These are phyloP conservation scores for Boletus reticulatus DNA, from an alignment of 768 basidiomycete genomes.

Conservation along the genomic window DNA sequence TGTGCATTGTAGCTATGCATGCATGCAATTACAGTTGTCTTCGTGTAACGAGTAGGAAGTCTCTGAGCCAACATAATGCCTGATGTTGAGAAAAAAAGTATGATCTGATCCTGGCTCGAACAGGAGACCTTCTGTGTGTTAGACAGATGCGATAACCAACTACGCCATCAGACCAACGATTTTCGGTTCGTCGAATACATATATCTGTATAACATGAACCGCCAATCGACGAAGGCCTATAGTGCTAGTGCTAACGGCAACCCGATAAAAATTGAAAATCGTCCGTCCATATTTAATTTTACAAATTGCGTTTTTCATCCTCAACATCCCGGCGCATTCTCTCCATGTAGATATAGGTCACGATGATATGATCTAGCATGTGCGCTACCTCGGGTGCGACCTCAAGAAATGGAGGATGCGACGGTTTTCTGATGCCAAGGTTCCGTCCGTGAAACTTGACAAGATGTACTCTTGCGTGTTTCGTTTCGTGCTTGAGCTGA, in stretches of 20 bases:
- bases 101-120: conserved; percentile 23
- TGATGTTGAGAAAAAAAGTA: not conserved
- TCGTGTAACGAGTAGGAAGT: not conserved
- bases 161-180: conserved; percentile 54
- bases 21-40: too few relatives aligned
- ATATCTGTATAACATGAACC: too few relatives aligned
- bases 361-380: conserved; percentile 31
- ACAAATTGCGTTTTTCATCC: not conserved
- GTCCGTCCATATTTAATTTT: not conserved
- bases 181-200: not conserved
- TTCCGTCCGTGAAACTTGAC: conserved; percentile 20
- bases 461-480: conserved; percentile 10
- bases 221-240: too few relatives aligned
- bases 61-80: too few relatives aligned
- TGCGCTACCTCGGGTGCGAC: conserved; percentile 23
- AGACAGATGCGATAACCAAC: conserved; percentile 84
- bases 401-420: conserved; percentile 27
- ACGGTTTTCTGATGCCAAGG: conserved; percentile 15
- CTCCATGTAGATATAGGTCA: conserved; percentile 34
- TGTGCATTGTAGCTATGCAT: not conserved
- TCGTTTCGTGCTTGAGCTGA: conserved; percentile 14
- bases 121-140: conserved; percentile 48
- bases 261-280: not conserved
- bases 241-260: too few relatives aligned
- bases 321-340: conserved; percentile 15